Conservation (phyloP, 495 filamentous ascomycete species). For the Penicillium arizonense region DNA sequence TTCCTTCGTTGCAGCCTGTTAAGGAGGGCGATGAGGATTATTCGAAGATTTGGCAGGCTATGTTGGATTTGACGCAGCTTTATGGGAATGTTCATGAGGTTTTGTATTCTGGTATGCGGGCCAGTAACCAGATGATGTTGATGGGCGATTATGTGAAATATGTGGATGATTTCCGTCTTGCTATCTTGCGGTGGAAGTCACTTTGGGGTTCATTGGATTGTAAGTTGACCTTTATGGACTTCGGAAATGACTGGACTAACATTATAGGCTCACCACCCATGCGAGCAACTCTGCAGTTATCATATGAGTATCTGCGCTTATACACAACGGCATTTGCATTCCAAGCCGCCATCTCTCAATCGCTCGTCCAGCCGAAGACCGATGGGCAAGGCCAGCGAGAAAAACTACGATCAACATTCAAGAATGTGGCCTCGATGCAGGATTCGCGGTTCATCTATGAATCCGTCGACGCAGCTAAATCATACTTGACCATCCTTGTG, state of each 20-base stretch:
- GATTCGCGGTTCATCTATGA: constrained; percentile 65
- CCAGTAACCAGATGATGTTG: constrained; percentile 62
- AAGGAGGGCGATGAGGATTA: constrained; percentile 58
- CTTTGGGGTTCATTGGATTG: constrained; percentile 59
- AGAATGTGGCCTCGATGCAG: constrained; percentile 54
- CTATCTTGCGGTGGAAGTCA: constrained; percentile 62
- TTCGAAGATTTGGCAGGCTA: constrained; percentile 61
- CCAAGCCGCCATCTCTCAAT: constrained; percentile 62
- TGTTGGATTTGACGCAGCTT: constrained; percentile 62
- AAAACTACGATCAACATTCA: constrained; percentile 44
- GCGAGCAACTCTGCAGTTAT: constrained; percentile 56
- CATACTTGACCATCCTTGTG: constrained; percentile 55
- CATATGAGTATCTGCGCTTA: constrained; percentile 62
- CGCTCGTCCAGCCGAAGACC: constrained; percentile 43
- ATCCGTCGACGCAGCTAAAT: constrained; percentile 61
- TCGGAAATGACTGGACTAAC: constrained; percentile 11
- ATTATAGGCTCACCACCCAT: constrained; percentile 52
- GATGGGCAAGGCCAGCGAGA: constrained; percentile 39
- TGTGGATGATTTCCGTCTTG: constrained; percentile 63
- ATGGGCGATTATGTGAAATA: constrained; percentile 67
- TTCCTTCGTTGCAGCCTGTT: constrained; percentile 55
- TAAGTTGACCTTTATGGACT: constrained; percentile 19
- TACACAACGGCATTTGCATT: constrained; percentile 69
- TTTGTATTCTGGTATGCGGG: constrained; percentile 61
- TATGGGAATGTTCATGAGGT: constrained; percentile 67